Base-by-base conservation (phyloP, 2,329 filamentous ascomycete species). In the Madurella fahalii region DNA sequence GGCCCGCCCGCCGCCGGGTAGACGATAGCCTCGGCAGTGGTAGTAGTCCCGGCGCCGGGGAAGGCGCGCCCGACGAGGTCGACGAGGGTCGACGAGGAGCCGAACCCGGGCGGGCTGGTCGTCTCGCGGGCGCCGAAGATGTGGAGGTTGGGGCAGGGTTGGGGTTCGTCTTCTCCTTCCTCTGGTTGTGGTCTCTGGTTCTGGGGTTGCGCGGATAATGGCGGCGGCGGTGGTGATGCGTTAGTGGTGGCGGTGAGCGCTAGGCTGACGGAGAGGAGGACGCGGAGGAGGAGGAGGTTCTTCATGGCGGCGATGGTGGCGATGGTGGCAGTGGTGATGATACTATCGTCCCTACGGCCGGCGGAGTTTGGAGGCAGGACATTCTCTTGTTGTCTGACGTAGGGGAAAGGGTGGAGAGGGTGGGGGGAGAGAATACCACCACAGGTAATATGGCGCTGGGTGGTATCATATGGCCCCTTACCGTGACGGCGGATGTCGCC, bases 1-100 rank as follows among this genome's bases (percentile, higher is more conserved):
- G 73, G 70, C 25, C 77, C 80, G 58, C 81, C 81, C 30, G 76
- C 80, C 9, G 82, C 82, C 51, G 82, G 77, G 64, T 80, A 80
- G 47, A 57, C 59, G 54, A 80, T 77, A 0, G 74, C 71, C 59
- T 80, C 76, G 4, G 75, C 62, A 2, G 76, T 78, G 47, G 15
- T 45, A 40, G 31, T 16, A 20, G 32, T 15, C 15, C 13, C 15
- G 0, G 73, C 65, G 8, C 73, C 74, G 0, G 73, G 61, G 52
- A 77, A 72, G 8, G 72, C 69, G 13, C 42, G 17, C 1, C 70
- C 61, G n/a, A 79, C 63, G 9, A 73, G 62, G 56, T 77, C 69
- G 18, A 80, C 72, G 8, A 80, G 73, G 0, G 71, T 72, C 37
- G 64, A 65, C 34, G 73, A 59, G 2, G 73, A 69, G 12, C 77